Evolutionary conservation across 768 basidiomycete species (phyloP).

Genomic region (Lentinus tigrinus): DNA sequence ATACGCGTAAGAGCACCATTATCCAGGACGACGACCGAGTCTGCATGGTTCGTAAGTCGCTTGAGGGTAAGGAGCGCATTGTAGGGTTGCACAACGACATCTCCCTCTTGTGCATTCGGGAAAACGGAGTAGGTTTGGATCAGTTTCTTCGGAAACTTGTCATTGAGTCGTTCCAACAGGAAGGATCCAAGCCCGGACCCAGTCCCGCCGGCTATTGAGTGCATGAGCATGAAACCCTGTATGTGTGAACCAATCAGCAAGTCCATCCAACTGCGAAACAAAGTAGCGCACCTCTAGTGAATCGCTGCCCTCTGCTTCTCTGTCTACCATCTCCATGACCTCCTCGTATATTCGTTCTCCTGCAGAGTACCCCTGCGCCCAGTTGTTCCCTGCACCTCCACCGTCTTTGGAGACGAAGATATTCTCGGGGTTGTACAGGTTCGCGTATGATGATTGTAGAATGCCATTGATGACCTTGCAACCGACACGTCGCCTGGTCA

Average conservation of each 20-base stretch:
- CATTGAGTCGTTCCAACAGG: slow-evolving; percentile 92
- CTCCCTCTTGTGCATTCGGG: slow-evolving; percentile 88
- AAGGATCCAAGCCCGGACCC: slow-evolving; percentile 99
- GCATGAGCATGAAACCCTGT: slow-evolving; percentile 98
- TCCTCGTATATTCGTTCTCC: slow-evolving; percentile 95
- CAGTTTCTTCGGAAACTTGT: slow-evolving; percentile 98
- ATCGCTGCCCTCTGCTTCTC: slow-evolving; percentile 97
- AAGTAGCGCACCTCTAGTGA: slow-evolving; percentile 76
- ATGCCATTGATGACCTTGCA: slow-evolving; percentile 94
- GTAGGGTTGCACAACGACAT: slow-evolving; percentile 98
- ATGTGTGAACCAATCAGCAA: not conserved
- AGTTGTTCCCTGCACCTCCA: slow-evolving; percentile 99
- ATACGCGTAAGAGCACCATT: slow-evolving; percentile 93
- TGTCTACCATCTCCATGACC: slow-evolving; percentile 98
- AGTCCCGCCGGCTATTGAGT: slow-evolving; percentile 98
- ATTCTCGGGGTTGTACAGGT: slow-evolving; percentile 96
- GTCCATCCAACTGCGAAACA: not conserved
- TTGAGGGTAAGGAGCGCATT: slow-evolving; percentile 93
- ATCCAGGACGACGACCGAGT: slow-evolving; percentile 95
- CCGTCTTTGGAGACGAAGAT: slow-evolving; percentile 96
- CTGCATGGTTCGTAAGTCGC: slow-evolving; percentile 92
- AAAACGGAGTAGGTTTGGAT: slow-evolving; percentile 99
- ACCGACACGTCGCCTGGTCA: not conserved
- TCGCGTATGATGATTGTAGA: slow-evolving; percentile 81
- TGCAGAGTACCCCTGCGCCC: slow-evolving; percentile 91